These are phyloP conservation scores for Wilcoxina mikolae DNA, from an alignment of 495 filamentous ascomycete species.

Conservation along the genomic window DNA sequence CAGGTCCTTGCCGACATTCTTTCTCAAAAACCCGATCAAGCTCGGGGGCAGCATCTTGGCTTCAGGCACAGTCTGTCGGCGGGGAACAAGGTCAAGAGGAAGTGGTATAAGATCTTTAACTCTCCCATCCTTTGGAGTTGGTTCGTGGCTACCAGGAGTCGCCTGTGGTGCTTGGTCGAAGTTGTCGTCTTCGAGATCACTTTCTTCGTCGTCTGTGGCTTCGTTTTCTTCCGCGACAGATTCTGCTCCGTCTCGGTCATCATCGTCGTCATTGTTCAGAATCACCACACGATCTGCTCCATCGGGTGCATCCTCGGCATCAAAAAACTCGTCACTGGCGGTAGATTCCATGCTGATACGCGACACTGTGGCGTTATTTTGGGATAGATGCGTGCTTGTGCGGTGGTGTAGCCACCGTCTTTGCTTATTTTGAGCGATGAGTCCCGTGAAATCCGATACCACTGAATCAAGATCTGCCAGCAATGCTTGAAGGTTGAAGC, in stretches of 20 bases:
- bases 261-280: constrained; percentile 48
- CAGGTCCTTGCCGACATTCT: constrained; percentile 94
- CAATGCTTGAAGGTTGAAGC: constrained; percentile 65
- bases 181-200: constrained; percentile 41
- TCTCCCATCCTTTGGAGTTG: neutral
- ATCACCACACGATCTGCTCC: constrained; percentile 53
- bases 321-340: constrained; percentile 80
- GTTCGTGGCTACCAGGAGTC: neutral
- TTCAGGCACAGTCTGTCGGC: constrained; percentile 55
- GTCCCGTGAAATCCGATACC: constrained; percentile 60
- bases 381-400: constrained; percentile 13
- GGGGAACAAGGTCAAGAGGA: constrained; percentile 48
- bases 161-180: constrained; percentile 28
- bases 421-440: constrained; percentile 64
- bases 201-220: constrained; percentile 23
- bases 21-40: constrained; percentile 83
- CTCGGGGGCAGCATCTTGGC: constrained; percentile 69
- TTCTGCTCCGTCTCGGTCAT: constrained; percentile 46
- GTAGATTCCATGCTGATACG: constrained; percentile 71
- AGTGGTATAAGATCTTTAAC: constrained; percentile 46
- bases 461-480: constrained; percentile 70
- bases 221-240: constrained; percentile 32
- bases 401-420: constrained; percentile 37
- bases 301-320: constrained; percentile 48
- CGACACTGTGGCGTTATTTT: constrained; percentile 30